phyloP scores from a whole-genome alignment of 2,329 filamentous ascomycete species.

The Epichloe elymi region DNA sequence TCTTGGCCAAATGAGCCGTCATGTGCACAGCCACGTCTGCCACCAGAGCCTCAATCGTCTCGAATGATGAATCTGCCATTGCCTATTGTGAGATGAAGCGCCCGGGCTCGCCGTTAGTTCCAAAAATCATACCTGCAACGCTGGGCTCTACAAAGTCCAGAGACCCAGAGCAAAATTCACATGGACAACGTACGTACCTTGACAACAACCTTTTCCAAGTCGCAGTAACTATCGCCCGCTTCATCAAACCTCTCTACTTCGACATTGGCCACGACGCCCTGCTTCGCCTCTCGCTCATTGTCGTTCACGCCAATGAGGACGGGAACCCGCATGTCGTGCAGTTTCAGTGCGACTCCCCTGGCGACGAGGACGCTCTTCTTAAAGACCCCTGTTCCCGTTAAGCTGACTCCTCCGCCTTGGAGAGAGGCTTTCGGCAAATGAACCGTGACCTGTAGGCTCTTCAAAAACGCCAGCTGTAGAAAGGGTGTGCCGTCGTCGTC shows the following conservation, averaged over 20 bases:
- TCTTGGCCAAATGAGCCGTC: conserved; percentile 27
- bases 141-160: no score
- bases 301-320: conserved; percentile 59
- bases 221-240: conserved; percentile 35
- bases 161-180: no score
- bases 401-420: conserved; percentile 45
- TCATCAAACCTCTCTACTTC: conserved; percentile 42
- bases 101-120: neutral
- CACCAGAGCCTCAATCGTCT: conserved; percentile 50
- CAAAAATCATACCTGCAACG: neutral
- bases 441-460: conserved; percentile 38
- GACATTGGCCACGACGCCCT: conserved; percentile 51
- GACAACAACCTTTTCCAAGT: conserved; percentile 46
- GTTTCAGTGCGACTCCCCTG: conserved; percentile 26
- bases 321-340: conserved; percentile 49
- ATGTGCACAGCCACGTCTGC: conserved; percentile 33
- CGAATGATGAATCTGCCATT: conserved; percentile 43
- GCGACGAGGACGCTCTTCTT: conserved; percentile 9
- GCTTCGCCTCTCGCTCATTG: conserved; percentile 54
- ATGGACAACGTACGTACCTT: conserved; percentile 35
- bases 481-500: conserved; percentile 12
- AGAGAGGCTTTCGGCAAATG: conserved; percentile 56
- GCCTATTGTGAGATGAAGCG: conserved; percentile 22
- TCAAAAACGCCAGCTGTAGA: conserved; percentile 22
- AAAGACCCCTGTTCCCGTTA: conserved; percentile 34